Conservation (phyloP, 2,329 filamentous ascomycete genomes). For the Monosporascus ibericus region DNA sequence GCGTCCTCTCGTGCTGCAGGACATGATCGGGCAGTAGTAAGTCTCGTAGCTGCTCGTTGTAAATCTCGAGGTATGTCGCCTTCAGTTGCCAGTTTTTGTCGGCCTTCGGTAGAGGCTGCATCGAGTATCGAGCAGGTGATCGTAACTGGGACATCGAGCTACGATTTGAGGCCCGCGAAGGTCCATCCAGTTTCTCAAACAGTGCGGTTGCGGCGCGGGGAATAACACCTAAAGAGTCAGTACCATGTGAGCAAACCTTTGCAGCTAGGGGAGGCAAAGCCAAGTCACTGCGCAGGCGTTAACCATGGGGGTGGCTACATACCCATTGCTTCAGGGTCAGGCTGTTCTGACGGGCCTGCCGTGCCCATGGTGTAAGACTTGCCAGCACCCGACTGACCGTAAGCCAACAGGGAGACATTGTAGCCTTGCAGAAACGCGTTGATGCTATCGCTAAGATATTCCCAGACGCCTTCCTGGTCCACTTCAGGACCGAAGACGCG, state of each 20-base stretch:
- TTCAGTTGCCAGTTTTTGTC: constrained; percentile 87
- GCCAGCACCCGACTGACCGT: constrained; percentile 93
- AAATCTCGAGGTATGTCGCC: constrained; percentile 94
- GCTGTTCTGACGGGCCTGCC: constrained; percentile 74
- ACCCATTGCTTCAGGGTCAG: constrained; percentile 70
- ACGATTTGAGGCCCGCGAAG: constrained; percentile 42
- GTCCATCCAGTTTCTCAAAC: constrained; percentile 78
- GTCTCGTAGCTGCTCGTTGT: constrained; percentile 93
- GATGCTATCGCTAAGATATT: constrained; percentile 87
- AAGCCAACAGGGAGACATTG: constrained; percentile 95
- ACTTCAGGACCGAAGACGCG: constrained; percentile 83
- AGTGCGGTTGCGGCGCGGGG: constrained; percentile 80
- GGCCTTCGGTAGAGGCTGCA: constrained; percentile 38
- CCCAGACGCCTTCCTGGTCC: constrained; percentile 85
- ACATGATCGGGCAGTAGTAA: constrained; percentile 73
- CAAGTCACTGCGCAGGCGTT: neutral
- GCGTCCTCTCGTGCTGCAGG: constrained; percentile 61
- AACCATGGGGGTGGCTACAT: constrained; percentile 29
- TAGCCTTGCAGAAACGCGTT: constrained; percentile 89
- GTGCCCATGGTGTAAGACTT: constrained; percentile 99
- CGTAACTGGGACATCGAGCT: constrained; percentile 72
- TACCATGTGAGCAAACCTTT: neutral
- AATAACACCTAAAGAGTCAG: constrained; percentile 68
- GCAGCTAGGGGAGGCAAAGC: too few species aligned
- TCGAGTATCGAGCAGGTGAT: constrained; percentile 72